Conservation (phyloP, 1,284 basidiomycete species). For the Marasmius sp. region DNA sequence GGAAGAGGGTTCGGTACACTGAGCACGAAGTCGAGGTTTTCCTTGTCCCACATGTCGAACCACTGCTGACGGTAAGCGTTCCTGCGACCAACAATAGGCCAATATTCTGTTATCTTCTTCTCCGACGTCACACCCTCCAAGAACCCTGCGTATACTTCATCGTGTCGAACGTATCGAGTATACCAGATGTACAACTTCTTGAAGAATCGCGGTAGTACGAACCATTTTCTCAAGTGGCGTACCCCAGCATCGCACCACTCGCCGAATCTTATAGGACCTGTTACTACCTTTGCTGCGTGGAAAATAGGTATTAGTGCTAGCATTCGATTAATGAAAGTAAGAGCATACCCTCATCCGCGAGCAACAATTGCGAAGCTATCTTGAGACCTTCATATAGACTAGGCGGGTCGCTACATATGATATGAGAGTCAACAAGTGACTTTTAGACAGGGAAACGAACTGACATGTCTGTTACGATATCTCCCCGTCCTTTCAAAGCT, state of each 20-base stretch:
- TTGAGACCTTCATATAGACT: conserved; percentile 35
- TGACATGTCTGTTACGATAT: conserved; percentile 52
- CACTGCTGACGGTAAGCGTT: conserved; percentile 42
- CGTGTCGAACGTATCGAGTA: conserved; percentile 37
- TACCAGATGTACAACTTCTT: conserved; percentile 36
- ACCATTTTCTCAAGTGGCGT: conserved; percentile 18
- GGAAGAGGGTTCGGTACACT: conserved; percentile 60
- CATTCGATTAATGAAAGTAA: neutral
- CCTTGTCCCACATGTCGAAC: conserved; percentile 53
- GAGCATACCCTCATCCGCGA: conserved; percentile 37
- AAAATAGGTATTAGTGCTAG: neutral
- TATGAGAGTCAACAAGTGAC: neutral
- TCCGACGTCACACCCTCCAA: conserved; percentile 37
- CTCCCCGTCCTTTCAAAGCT: conserved; percentile 46
- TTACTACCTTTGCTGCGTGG: conserved; percentile 32
- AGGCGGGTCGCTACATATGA: conserved; percentile 30
- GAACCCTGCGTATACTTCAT: conserved; percentile 37
- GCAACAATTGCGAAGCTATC: conserved; percentile 39
- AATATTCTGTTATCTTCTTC: conserved; percentile 44
- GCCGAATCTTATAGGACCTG: conserved; percentile 28
- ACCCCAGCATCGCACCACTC: conserved; percentile 50
- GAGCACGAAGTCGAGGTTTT: conserved; percentile 58
- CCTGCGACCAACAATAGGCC: conserved; percentile 41
- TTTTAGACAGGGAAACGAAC: conserved; percentile 12
- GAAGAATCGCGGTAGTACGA: conserved; percentile 34